Evolutionary conservation across 257 asterid genomes (phyloP).

Genomic region (Thymus mandschuricus): DNA sequence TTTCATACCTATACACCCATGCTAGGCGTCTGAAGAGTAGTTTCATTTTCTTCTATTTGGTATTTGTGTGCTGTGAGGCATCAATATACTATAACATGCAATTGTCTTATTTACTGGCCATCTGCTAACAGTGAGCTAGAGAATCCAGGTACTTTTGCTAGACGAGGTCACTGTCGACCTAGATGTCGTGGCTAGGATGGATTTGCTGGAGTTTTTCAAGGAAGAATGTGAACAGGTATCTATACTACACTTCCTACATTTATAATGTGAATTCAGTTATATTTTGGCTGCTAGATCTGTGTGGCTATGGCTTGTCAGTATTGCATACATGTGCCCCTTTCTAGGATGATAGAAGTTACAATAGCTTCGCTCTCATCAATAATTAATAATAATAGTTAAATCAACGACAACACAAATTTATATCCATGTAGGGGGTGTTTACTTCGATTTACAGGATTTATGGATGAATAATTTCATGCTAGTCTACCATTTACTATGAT

Average conservation of each 20-base stretch:
- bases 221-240: slow-evolving; percentile 93
- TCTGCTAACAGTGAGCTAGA: slow-evolving; percentile 33
- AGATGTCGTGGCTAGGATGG: slow-evolving; percentile 98
- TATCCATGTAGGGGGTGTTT: background rate
- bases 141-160: slow-evolving; percentile 80
- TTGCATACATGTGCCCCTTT: background rate
- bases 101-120: slow-evolving; percentile 13
- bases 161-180: slow-evolving; percentile 97
- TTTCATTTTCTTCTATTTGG: slow-evolving; percentile 18
- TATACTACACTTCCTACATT: background rate
- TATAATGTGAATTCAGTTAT: background rate
- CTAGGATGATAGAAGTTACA: background rate
- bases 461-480: no score
- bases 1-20: background rate
- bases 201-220: slow-evolving; percentile 80
- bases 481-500: no score
- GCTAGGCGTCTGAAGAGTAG: background rate
- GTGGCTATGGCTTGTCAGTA: background rate
- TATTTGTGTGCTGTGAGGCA: slow-evolving; percentile 4
- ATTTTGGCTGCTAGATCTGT: slow-evolving; percentile 6
- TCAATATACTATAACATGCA: background rate
- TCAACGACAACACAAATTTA: background rate
- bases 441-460: no score
- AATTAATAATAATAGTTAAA: slow-evolving; percentile 1
- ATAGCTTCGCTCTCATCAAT: background rate